Evolutionary conservation across 768 basidiomycete species (phyloP).

Genomic region (Hemileccinum rubropunctum): DNA sequence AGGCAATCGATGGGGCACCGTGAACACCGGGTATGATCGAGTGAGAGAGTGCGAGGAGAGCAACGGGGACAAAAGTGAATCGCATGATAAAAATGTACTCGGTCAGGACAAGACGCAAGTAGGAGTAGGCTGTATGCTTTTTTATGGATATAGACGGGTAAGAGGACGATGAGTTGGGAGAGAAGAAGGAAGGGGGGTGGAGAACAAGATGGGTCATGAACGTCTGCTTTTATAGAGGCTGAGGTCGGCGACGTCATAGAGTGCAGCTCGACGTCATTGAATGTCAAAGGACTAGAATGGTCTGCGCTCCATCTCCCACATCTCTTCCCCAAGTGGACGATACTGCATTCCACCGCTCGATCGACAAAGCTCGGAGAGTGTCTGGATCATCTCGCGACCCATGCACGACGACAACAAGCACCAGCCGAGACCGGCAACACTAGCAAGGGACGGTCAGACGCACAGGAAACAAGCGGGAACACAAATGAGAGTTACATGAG

Average conservation of each 20-base stretch:
- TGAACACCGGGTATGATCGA: slow-evolving; percentile 13
- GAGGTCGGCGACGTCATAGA: slow-evolving; percentile 5
- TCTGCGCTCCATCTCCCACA: slow-evolving; percentile 61
- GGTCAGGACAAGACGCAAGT: slow-evolving; percentile 19
- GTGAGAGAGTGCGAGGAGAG: slow-evolving; percentile 18
- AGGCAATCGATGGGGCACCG: slow-evolving; percentile 13
- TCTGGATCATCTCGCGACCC: slow-evolving; percentile 33
- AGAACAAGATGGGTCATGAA: neutral
- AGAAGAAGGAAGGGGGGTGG: slow-evolving; percentile 10
- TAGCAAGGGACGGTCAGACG: slow-evolving; percentile 21
- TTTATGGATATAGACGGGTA: slow-evolving; percentile 12
- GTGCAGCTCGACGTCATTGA: slow-evolving; percentile 11
- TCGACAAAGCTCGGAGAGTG: slow-evolving; percentile 50
- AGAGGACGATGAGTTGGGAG: slow-evolving; percentile 4
- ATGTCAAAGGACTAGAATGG: slow-evolving; percentile 21
- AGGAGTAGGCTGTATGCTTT: slow-evolving; percentile 14
- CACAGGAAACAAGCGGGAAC: neutral
- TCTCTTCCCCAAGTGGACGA: slow-evolving; percentile 42
- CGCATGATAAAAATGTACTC: slow-evolving; percentile 28
- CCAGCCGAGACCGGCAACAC: slow-evolving; percentile 54
- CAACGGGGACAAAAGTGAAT: slow-evolving; percentile 16
- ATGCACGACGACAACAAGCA: slow-evolving; percentile 69
- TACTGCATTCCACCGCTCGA: slow-evolving; percentile 30
- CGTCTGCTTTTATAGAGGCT: slow-evolving; percentile 19
- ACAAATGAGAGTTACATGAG: slow-evolving; percentile 39